These are phyloP conservation scores for Ensete ventricosum DNA, from an alignment of 176 grass and related monocot genomes.

Conservation along the genomic window DNA sequence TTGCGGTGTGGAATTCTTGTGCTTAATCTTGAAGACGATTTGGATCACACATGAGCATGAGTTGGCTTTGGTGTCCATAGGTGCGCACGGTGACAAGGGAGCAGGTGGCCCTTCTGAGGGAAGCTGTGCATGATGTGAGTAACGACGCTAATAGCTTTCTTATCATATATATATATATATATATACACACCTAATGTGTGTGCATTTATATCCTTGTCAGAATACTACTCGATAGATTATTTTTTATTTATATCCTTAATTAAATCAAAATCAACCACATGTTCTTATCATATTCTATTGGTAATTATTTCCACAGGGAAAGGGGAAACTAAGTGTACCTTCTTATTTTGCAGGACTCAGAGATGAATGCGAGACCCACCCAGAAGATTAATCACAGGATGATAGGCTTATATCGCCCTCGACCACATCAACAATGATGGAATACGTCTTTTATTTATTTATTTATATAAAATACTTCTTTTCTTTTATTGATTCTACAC, in stretches of 20 bases:
- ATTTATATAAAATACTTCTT: too few species aligned
- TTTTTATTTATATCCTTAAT: too few species aligned
- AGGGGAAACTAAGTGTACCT: too few species aligned
- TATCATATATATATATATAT: too few species aligned
- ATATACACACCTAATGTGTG: too few species aligned
- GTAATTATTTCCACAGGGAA: too few species aligned
- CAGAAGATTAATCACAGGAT: conserved; percentile 37
- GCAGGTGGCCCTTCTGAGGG: conserved; percentile 51
- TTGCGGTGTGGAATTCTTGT: neutral
- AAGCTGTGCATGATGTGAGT: conserved; percentile 58
- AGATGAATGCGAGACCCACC: conserved; percentile 54
- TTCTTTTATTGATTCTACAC: too few species aligned
- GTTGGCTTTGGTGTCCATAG: conserved; percentile 13
- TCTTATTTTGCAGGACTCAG: conserved; percentile 23
- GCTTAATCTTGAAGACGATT: neutral
- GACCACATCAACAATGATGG: neutral
- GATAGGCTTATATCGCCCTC: conserved; percentile 37
- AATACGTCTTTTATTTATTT: too few species aligned
- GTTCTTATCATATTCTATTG: too few species aligned
- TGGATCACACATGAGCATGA: neutral
- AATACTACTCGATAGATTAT: too few species aligned
- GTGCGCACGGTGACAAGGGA: conserved; percentile 36
- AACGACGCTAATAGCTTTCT: neutral
- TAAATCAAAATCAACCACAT: too few species aligned
- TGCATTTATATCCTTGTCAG: too few species aligned